A percentile compares a stretch with the other conserved stretches of the same genome.
Conservation (phyloP, 208 protist genomes). For the Trypanosoma mega region DNA sequence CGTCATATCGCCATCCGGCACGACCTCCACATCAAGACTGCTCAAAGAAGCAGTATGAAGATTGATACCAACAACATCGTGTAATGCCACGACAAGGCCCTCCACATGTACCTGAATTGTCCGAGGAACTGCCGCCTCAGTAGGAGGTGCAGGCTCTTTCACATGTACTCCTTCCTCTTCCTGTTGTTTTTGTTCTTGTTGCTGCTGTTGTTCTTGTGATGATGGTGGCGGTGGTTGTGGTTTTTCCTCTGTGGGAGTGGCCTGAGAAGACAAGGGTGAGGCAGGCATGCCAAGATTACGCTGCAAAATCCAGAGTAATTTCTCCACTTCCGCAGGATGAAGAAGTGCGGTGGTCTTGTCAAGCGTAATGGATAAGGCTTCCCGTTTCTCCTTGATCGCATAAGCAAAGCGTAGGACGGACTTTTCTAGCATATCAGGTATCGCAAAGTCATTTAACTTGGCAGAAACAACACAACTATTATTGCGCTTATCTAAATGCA, state of each 20-base stretch:
- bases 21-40: conserved; percentile 33
- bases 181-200: conserved; percentile 1
- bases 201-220: neutral
- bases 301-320: conserved; percentile 50
- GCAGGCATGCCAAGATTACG: conserved; percentile 62
- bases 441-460: conserved; percentile 59
- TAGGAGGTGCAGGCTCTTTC: neutral
- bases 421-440: conserved; percentile 67
- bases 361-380: conserved; percentile 40
- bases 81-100: conserved; percentile 48
- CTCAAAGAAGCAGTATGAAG: conserved; percentile 59
- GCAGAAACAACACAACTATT: conserved; percentile 35
- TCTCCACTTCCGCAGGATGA: conserved; percentile 61
- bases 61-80: conserved; percentile 61
- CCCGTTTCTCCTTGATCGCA: conserved; percentile 22
- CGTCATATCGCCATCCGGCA: conserved; percentile 35
- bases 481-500: conserved; percentile 45
- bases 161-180: neutral
- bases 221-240: conserved; percentile 4
- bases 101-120: conserved; percentile 51
- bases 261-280: too few relatives aligned
- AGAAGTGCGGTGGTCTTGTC: conserved; percentile 54
- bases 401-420: conserved; percentile 48
- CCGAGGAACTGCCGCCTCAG: conserved; percentile 10
- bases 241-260: neutral